A percentile compares a stretch with the other conserved stretches of the same genome.
These are phyloP conservation scores for Moniliophthora roreri DNA, from an alignment of 1,284 basidiomycete species.

Conservation along the genomic window DNA sequence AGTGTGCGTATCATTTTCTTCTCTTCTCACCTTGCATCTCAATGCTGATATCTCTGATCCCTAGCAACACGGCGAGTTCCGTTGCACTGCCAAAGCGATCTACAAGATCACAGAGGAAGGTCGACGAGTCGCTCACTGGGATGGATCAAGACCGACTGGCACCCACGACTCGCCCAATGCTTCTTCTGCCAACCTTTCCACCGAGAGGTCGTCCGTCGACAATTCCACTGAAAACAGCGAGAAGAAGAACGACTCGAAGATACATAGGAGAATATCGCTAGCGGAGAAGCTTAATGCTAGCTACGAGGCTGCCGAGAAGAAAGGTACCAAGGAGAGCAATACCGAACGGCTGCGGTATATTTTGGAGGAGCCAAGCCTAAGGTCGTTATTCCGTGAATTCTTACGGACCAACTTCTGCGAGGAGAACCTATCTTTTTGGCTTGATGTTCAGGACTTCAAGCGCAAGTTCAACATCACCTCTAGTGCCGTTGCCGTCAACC, in stretches of 20 bases:
- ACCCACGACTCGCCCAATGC: conserved; percentile 58
- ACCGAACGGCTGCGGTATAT: conserved; percentile 91
- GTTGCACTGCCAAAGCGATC: conserved; percentile 91
- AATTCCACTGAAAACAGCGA: conserved; percentile 35
- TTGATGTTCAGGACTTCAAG: conserved; percentile 97
- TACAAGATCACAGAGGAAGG: conserved; percentile 95
- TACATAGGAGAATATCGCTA: conserved; percentile 77
- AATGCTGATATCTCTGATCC: conserved; percentile 18
- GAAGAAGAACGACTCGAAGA: conserved; percentile 54
- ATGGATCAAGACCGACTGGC: conserved; percentile 36
- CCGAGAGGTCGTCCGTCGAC: conserved; percentile 47
- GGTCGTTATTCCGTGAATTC: conserved; percentile 93
- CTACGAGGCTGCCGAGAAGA: conserved; percentile 54
- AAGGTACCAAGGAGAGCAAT: conserved; percentile 79
- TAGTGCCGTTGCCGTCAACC: conserved; percentile 74
- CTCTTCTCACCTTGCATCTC: conserved; percentile 12
- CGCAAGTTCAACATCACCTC: conserved; percentile 94
- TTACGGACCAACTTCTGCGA: conserved; percentile 95
- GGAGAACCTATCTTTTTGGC: conserved; percentile 96
- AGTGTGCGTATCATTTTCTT: conserved; percentile 47
- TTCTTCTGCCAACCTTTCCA: conserved; percentile 60
- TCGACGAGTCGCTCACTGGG: conserved; percentile 82
- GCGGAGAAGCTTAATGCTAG: conserved; percentile 70
- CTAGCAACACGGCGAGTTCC: conserved; percentile 90
- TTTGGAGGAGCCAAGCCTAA: conserved; percentile 88